Percentiles rank a stretch among this genome's conserved stretches.
Conservation (phyloP, 495 filamentous ascomycete genomes). For the Xylaria intraflava region DNA sequence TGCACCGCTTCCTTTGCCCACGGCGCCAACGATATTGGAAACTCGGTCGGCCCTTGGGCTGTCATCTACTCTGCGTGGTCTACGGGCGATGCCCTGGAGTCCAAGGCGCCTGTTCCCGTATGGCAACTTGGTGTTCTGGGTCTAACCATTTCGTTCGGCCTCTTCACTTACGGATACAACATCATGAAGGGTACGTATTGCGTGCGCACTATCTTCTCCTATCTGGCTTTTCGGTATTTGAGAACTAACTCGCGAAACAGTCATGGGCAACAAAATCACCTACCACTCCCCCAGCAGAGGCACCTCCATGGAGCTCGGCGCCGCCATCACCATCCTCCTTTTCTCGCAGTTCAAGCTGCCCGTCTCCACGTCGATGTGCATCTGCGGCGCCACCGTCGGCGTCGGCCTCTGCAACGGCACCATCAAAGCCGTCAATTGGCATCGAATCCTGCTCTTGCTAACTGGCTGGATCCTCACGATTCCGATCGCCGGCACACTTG, state of each 20-base stretch:
- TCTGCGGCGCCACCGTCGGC: constrained; percentile 52
- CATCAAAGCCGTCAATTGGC: constrained; percentile 57
- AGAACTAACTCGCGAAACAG: constrained; percentile 12
- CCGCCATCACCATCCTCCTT: constrained; percentile 58
- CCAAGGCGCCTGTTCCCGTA: constrained; percentile 48
- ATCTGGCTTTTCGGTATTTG: neutral
- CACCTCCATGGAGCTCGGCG: constrained; percentile 60
- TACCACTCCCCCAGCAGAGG: constrained; percentile 57
- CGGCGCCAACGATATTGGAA: constrained; percentile 62
- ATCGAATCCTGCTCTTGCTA: constrained; percentile 45
- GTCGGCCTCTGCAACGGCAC: constrained; percentile 53
- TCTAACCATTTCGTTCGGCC: constrained; percentile 48
- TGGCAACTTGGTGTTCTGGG: constrained; percentile 55
- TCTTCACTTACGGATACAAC: constrained; percentile 61
- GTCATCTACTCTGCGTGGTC: constrained; percentile 56
- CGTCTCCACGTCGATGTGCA: constrained; percentile 54
- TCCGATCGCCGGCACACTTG: constrained; percentile 54
- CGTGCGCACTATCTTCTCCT: constrained; percentile 3
- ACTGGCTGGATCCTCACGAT: constrained; percentile 57
- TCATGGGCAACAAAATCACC: constrained; percentile 64
- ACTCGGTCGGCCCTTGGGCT: constrained; percentile 60
- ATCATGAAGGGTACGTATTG: constrained; percentile 55
- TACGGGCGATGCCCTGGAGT: constrained; percentile 38
- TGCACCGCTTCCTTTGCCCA: constrained; percentile 61
- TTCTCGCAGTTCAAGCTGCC: constrained; percentile 57